These are phyloP conservation scores for Monosporascus sp. DNA, from an alignment of 2,329 filamentous ascomycete species.

Conservation along the genomic window DNA sequence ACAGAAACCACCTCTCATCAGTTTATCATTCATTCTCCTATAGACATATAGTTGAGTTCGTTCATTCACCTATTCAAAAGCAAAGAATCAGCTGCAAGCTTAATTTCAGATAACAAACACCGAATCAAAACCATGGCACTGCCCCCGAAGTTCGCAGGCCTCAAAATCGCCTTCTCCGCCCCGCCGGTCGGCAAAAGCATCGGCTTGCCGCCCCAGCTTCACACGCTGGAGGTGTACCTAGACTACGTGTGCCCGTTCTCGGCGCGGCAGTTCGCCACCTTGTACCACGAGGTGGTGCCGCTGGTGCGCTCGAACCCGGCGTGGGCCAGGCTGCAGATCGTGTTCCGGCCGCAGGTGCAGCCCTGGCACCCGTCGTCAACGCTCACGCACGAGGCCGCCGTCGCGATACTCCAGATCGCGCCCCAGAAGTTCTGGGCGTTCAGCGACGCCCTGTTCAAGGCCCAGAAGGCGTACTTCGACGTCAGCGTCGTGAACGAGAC, in stretches of 20 bases:
- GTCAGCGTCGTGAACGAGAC: conserved; percentile 77
- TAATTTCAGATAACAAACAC: no score
- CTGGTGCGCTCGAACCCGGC: conserved; percentile 57
- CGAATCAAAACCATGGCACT: conserved; percentile 70
- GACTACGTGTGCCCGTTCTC: conserved; percentile 84
- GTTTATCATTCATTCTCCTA: no score
- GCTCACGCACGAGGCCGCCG: conserved; percentile 74
- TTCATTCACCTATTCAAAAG: no score
- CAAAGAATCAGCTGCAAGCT: no score
- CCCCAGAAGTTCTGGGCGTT: conserved; percentile 78
- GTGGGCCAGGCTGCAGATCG: conserved; percentile 59
- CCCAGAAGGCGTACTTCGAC: conserved; percentile 79
- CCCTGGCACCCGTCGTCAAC: conserved; percentile 91
- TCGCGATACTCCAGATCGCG: conserved; percentile 69
- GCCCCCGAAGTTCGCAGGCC: conserved; percentile 71
- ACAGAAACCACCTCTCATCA: no score
- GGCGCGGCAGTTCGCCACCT: conserved; percentile 68
- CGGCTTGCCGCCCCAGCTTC: conserved; percentile 40
- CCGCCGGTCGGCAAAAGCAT: conserved; percentile 28
- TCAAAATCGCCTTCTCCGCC: conserved; percentile 53
- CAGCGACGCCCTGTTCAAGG: conserved; percentile 58
- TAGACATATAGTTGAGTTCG: no score
- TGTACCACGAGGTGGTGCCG: conserved; percentile 63
- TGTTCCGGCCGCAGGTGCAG: conserved; percentile 90
- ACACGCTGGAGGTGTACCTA: conserved; percentile 65